Evolutionary conservation across 345 rosid species (phyloP).

Genomic region (Eucalyptus rudis): DNA sequence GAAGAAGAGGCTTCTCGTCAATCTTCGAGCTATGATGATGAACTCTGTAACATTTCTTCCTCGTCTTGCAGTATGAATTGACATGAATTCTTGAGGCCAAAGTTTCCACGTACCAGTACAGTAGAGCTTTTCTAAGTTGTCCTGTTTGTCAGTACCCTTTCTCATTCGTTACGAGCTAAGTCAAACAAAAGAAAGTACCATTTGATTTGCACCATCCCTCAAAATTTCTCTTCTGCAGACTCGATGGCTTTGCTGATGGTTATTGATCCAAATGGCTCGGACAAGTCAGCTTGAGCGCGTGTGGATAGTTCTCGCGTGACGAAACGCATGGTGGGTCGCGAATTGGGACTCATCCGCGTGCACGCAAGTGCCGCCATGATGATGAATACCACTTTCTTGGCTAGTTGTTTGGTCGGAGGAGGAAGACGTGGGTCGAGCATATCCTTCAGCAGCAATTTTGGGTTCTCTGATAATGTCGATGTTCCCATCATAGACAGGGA

Average conservation of each 20-base stretch:
- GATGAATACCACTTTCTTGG: constrained; percentile 26
- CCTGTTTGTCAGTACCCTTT: neutral
- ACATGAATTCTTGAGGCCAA: neutral
- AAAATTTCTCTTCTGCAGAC: neutral
- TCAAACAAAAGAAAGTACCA: neutral
- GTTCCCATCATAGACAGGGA: neutral
- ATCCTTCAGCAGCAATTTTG: constrained; percentile 20
- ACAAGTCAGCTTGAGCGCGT: constrained; percentile 10
- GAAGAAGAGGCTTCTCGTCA: neutral
- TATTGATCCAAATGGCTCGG: constrained; percentile 9
- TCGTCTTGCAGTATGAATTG: neutral
- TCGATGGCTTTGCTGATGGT: constrained; percentile 10
- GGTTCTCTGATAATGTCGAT: neutral
- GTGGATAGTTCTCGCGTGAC: constrained; percentile 44
- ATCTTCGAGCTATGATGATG: neutral
- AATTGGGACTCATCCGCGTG: no score
- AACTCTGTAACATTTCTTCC: neutral
- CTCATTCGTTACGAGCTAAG: neutral
- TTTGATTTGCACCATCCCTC: neutral
- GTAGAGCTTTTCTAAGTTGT: neutral
- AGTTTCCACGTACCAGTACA: neutral
- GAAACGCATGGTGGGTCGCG: no score
- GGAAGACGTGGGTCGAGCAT: constrained; percentile 33
- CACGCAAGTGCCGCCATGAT: constrained; percentile 32
- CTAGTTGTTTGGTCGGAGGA: constrained; percentile 25